Base-by-base conservation (phyloP, 371 early-diverging fungal species). In the Syncephalastrum racemosum region DNA sequence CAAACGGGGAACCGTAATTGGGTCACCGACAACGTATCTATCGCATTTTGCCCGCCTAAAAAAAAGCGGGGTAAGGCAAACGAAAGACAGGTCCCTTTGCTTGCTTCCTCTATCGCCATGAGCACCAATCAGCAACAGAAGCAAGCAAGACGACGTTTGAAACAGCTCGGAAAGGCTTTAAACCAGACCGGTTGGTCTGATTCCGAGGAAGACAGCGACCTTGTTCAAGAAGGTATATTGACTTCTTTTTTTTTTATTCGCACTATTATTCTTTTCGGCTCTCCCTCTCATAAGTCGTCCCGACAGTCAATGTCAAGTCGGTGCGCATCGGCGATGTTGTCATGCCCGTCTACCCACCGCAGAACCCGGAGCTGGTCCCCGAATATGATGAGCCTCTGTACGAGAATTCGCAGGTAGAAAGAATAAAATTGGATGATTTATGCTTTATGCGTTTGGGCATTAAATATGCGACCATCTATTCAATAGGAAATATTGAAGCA, bases 401-500 rank as follows among this genome's bases (percentile, higher is more conserved):
- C 62, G 86, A 87, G 24, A 80, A 75, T 16, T 82, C 88, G 15
- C 90, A 89, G 73, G 89, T 86, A 69, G 12, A 48, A 31, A 25
- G 4, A 47, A 25, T 44, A 45, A 31, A 15, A 7, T 42, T 18
- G 18, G 4, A 24, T 8, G 22, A 15, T 47, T 48, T 8, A 13
- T 39, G 20, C 25, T 20, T 24, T 27, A 50, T 46, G 31, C 15
- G 27, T 18, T 22, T 18, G 14, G 14, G 24, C 49, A 20, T 24
- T 15, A 13, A 19, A n/a, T 70, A 90, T 46, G 31, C 15, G 39
- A 46, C 12, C 7, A 19, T 22, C 36, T 56, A 20, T 24, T 5
- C 20, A 16, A n/a, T 71, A 90, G 88, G 90, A 91, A 66, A 68
- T 89, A 20, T 64, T 91, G n/a, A 73, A 83, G 59, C 86, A 86